Evolutionary conservation across 2,329 filamentous ascomycete species (phyloP).

Genomic region (Penicillium thymicola): DNA sequence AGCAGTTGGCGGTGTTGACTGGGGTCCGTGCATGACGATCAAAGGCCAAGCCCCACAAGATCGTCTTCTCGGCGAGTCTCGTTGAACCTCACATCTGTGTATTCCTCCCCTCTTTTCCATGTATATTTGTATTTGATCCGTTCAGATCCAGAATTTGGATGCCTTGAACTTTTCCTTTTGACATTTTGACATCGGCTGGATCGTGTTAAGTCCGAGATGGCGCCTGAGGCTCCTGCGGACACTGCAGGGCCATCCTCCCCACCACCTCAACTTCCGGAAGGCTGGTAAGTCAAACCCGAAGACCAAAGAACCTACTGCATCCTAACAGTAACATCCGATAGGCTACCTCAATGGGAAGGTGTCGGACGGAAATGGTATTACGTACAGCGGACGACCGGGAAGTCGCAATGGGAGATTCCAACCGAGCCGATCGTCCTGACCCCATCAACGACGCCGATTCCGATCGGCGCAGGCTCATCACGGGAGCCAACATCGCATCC

Average conservation of each 20-base stretch:
- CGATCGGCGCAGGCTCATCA: slow-evolving; percentile 28
- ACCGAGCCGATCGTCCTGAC: slow-evolving; percentile 39
- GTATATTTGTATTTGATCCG: not conserved
- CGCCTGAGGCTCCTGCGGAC: slow-evolving; percentile 33
- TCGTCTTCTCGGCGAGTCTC: slow-evolving; percentile 12
- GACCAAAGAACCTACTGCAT: not conserved
- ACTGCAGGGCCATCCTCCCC: slow-evolving; percentile 39
- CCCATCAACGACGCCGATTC: slow-evolving; percentile 32
- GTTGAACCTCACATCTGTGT: slow-evolving; percentile 1
- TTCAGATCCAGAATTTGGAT: not conserved
- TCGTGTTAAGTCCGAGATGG: slow-evolving; percentile 18
- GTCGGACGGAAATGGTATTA: slow-evolving; percentile 39
- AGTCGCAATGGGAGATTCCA: slow-evolving; percentile 42
- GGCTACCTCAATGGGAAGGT: slow-evolving; percentile 42
- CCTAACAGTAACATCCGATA: slow-evolving; percentile 9
- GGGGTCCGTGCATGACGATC: slow-evolving; percentile 16
- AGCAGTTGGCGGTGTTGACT: not conserved
- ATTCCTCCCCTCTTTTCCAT: not conserved
- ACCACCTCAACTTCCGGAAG: slow-evolving; percentile 38
- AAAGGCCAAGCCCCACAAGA: slow-evolving; percentile 24
- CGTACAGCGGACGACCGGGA: slow-evolving; percentile 39
- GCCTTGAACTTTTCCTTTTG: not conserved
- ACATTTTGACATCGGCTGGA: not conserved
- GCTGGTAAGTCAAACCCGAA: slow-evolving; percentile 32
- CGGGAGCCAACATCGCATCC: slow-evolving; percentile 25